Evolutionary conservation across 345 rosid species (phyloP), one percentile per base, ranked within the genome.

Genomic region (Eucalyptus erythrocorys): DNA sequence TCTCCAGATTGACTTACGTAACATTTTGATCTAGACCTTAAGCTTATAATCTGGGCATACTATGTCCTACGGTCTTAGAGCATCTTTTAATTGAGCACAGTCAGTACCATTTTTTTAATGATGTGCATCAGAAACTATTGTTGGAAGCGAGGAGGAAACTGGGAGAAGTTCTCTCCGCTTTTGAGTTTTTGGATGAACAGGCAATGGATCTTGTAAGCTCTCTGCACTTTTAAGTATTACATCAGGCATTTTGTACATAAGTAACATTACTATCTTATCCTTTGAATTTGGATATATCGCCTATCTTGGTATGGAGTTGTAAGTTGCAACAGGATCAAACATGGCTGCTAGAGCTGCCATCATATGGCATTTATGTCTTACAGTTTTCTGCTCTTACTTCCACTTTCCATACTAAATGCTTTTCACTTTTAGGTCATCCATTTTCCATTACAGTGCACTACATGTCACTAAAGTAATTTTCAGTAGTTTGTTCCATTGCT

Each of bases 151-250:
- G 95, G 92, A 93, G 91, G 91, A 97, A 94, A 92, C 98, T 98
- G 64, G 99, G 99, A 90, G 99, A 98, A 90, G 92, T 97, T 93
- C 92, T 98, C 55, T 98, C 99, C 12, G 98, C 99, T 82, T 95
- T 96, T 84, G 99, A 97, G 91, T 97, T 97, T 93, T 92, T 96
- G 94, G 99, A 98, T 93, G 91, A 92, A 48, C 90, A 92, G 30
- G 91, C 99, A 82, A 93, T 98, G 96, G 93, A 93, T 90, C 90
- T 96, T 95, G 98, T 96, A 89, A 91, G 94, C 53, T 71, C 87
- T 89, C 88, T 82, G 40, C 82, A 48, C 42, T 87, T 68, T 5
- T 86, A 37, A 86, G 14, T n/a, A 34, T 86, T 61, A 4, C 21
- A 10, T 87, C 88, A 7, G 45, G 26, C 80, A 53, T 87, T 85